Base-by-base conservation (phyloP, 768 basidiomycete genomes). In the Calocybe cyanea region DNA sequence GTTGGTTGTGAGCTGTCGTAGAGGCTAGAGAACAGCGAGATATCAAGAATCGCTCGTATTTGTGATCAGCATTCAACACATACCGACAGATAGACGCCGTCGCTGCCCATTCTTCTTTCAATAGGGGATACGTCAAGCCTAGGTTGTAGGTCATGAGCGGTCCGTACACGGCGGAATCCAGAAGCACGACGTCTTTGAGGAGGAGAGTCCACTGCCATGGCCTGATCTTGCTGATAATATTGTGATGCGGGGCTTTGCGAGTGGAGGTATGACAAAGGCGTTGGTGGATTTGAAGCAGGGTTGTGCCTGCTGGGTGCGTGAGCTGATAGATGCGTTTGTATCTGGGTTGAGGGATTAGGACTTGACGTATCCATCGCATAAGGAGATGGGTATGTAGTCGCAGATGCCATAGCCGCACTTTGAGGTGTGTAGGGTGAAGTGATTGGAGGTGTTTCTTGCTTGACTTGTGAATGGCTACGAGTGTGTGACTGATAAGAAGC, bases 51-150 rank as follows among this genome's bases (percentile, higher is more conserved):
- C 44, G 53, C 46, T 23, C 38, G n/a, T 23, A 43, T 18, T 23
- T 24, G 42, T 34, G 39, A 46, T 25, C 14, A 21, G 41, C 40
- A 39, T 40, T 25, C 28, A n/a, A n/a, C n/a, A 76, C 91, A 57
- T 63, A 95, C 92, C 57, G 91, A 91, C 45, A 97, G 70, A 63
- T 80, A 87, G n/a, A 61, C 63, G 10, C 90, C 90, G 54, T 73
- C 81, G 35, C 83, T 71, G 56, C 87, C 86, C 65, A 93, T 85
- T 44, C 93, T 73, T 57, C 92, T 77, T 17, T 82, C 87, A 7
- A 68, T 54, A 11, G 83, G 76, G 39, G 78, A 72, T 18, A 63
- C 58, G 63, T 86, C 86, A 53, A 85, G 69, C 46, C 81, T 78
- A 38, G 94, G 90, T 45, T 82, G 79, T 24, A 95, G 67, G 65